Base-by-base conservation (phyloP, 2,329 filamentous ascomycete species). In the Sphaerostilbella broomeana region DNA sequence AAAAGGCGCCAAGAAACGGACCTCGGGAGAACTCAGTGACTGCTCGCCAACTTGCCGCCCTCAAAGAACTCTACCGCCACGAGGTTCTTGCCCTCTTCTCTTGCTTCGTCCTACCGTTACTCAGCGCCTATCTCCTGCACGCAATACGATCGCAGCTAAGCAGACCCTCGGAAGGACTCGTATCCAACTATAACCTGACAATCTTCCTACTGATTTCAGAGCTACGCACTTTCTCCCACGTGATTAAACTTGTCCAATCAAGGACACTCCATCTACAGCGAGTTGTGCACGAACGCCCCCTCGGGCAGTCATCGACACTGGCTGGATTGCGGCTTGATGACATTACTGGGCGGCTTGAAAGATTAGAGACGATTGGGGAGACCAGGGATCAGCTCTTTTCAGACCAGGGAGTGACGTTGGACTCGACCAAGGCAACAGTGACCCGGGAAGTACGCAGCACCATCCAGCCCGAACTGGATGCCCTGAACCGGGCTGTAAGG, bases 151-250 rank as follows among this genome's bases (percentile, higher is more conserved):
- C 73, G 7, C 86, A 90, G 52, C 75, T 97, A 13, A 89, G 84
- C 17, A 74, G 85, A 2, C 86, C 85, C 0, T 88, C 87, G 0
- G 88, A 94, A 58, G 86, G 86, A 2, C 69, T 97, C 9, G 82
- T 97, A 6, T 94, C 87, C 4, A 86, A 95, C 60, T 94, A 90
- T 64, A 95, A 95, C 59, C 70, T 97, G 39, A 88, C 83, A 10
- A 86, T 97, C 37, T 97, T 95, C 60, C 69, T 95, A 3, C 72
- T 95, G 13, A 86, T 84, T 1, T 85, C 90, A 4, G 90, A 97
- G 62, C 69, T 95, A 19, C 81, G 86, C 3, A 90, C 90, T 0
- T 67, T 88, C 34, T 78, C 85, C 1, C 89, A 95, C 55, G 65
- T 94, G 18, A 77, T 95, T 46, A 86, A 81, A 55, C 75, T 95